A percentile compares a stretch with the other conserved stretches of the same genome.
phyloP scores from a whole-genome alignment of 1,284 basidiomycete genomes.

The Melampsora medusae region DNA sequence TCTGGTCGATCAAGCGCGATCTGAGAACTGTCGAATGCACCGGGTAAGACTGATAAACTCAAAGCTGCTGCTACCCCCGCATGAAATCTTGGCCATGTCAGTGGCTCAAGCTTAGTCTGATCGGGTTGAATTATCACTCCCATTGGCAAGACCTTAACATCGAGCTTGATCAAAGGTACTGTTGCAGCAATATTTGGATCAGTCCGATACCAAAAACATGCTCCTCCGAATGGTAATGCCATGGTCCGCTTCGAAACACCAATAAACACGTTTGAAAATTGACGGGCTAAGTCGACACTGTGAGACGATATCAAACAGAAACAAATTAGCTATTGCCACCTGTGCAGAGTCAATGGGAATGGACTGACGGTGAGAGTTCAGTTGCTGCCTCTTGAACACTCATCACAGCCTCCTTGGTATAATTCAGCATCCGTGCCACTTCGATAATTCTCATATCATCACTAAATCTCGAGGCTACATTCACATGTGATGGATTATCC shows the following conservation, averaged over 20 bases:
- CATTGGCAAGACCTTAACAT: conserved; percentile 69
- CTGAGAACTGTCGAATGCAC: conserved; percentile 81
- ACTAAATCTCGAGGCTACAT: conserved; percentile 37
- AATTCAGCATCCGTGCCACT: conserved; percentile 43
- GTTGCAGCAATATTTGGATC: conserved; percentile 40
- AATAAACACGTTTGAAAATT: conserved; percentile 47
- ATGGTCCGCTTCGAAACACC: conserved; percentile 47
- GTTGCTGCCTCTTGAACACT: conserved; percentile 35
- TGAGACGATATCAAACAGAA: neutral
- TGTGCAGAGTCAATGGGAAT: neutral
- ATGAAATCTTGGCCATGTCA: conserved; percentile 93
- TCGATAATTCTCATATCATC: conserved; percentile 45
- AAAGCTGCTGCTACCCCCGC: conserved; percentile 91
- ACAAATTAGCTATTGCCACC: neutral
- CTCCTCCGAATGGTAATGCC: conserved; percentile 47
- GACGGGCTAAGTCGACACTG: conserved; percentile 29
- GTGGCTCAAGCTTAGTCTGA: conserved; percentile 66
- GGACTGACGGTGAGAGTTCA: conserved; percentile 28
- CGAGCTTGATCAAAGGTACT: conserved; percentile 63
- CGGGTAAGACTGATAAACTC: conserved; percentile 72
- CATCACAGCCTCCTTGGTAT: conserved; percentile 37
- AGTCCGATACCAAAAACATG: conserved; percentile 35
- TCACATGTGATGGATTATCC: conserved; percentile 23
- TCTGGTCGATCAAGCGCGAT: conserved; percentile 87
- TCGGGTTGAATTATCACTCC: conserved; percentile 67